Conservation (phyloP, 352 stramenopile genomes). For the Phytophthora boehmeriae region DNA sequence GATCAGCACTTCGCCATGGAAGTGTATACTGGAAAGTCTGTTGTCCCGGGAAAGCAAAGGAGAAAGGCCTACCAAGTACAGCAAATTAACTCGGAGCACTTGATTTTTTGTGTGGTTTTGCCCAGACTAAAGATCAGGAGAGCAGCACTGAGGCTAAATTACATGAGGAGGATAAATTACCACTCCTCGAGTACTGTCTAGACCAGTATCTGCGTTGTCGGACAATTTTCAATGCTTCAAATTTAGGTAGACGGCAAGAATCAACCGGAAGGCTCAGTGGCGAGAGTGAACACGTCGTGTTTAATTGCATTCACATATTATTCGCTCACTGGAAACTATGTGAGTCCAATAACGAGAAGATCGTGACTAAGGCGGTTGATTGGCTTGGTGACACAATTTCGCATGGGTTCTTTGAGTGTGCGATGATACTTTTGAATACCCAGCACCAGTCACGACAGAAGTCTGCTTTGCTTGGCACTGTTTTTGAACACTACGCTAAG, state of each 20-base stretch:
- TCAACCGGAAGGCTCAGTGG: background rate
- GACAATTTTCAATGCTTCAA: background rate
- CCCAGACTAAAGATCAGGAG: background rate
- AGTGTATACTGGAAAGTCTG: slow-evolving; percentile 18
- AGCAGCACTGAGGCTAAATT: background rate
- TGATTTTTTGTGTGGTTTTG: slow-evolving; percentile 27
- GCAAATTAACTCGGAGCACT: slow-evolving; percentile 29
- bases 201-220: slow-evolving; percentile 11
- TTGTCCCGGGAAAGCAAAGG: slow-evolving; percentile 6
- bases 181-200: slow-evolving; percentile 26
- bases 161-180: background rate
- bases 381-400: slow-evolving; percentile 29
- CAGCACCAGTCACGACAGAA: slow-evolving; percentile 4
- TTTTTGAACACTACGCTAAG: slow-evolving; percentile 25
- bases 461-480: slow-evolving; percentile 20
- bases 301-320: slow-evolving; percentile 16
- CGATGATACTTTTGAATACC: slow-evolving; percentile 28
- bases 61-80: background rate
- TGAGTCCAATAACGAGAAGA: background rate
- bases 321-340: slow-evolving; percentile 16
- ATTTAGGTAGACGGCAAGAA: background rate
- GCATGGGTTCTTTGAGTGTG: slow-evolving; percentile 30
- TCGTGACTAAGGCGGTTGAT: slow-evolving; percentile 1
- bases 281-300: slow-evolving; percentile 5
- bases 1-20: slow-evolving; percentile 12